Conservation (phyloP, 2,329 filamentous ascomycete genomes). For the Phoma herbarum region DNA sequence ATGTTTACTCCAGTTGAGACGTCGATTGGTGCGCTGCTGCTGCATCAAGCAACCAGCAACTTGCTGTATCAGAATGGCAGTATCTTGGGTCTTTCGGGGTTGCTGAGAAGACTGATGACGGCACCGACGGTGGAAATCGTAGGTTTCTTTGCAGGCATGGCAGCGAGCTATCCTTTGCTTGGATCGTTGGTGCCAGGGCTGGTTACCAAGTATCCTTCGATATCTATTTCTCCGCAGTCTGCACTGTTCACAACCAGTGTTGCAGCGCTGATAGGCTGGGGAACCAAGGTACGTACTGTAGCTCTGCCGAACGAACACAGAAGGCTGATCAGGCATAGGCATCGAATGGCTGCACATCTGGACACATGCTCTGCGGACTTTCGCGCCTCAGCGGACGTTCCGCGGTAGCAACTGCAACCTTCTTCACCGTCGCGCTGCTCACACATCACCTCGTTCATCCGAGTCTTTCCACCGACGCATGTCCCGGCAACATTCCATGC, state of each 20-base stretch:
- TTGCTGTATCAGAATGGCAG: slow-evolving; percentile 62
- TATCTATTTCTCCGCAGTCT: slow-evolving; percentile 46
- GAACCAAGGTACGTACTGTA: slow-evolving; percentile 57
- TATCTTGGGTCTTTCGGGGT: slow-evolving; percentile 60
- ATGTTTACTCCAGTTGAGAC: slow-evolving; percentile 66
- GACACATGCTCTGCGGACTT: slow-evolving; percentile 65
- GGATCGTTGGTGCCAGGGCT: slow-evolving; percentile 56
- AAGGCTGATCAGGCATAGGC: slow-evolving; percentile 29
- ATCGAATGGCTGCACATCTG: slow-evolving; percentile 61
- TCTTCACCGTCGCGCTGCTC: slow-evolving; percentile 45
- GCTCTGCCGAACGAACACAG: background rate
- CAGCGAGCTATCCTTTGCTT: slow-evolving; percentile 55
- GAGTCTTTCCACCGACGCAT: slow-evolving; percentile 52
- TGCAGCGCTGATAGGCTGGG: slow-evolving; percentile 60
- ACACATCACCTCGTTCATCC: slow-evolving; percentile 53
- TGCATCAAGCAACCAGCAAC: slow-evolving; percentile 60
- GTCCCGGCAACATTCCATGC: slow-evolving; percentile 53
- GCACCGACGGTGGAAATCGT: slow-evolving; percentile 54
- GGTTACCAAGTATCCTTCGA: slow-evolving; percentile 54
- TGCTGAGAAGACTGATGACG: slow-evolving; percentile 55
- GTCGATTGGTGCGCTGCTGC: slow-evolving; percentile 59
- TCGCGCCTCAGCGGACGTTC: slow-evolving; percentile 61
- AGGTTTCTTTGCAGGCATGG: slow-evolving; percentile 58
- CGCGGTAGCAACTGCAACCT: slow-evolving; percentile 53
- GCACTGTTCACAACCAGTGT: slow-evolving; percentile 52